Evolutionary conservation across 495 filamentous ascomycete species (phyloP), one percentile per base, ranked within the genome.

Genomic region (Lindgomyces ingoldianus): DNA sequence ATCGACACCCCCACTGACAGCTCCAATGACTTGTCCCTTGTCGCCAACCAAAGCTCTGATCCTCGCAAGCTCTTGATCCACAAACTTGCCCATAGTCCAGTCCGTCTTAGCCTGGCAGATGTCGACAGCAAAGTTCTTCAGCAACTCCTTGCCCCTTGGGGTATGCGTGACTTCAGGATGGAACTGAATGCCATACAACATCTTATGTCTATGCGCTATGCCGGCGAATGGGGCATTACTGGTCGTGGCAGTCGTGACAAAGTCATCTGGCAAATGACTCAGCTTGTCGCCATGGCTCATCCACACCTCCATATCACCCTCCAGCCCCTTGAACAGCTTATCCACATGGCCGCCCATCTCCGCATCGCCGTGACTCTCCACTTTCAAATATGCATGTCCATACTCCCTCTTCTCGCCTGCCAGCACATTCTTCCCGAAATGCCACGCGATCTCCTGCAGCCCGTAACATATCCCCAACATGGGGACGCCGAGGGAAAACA

Each of bases 271-370:
- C 19, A 96, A 79, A 30, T 84, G 75, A 21, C 78, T 80, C 2
- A 96, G 82, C 78, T 95, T 94, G 71, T 96, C 92, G 36, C 85
- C 86, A 72, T 96, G 92, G 61, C 85, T 89, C 92, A 96, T 96
- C 81, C 84, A 96, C 6, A 89, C 84, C 67, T 89, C 83, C 56
- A 88, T 77, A 33, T 84, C 75, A 60, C 87, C 83, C 46, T 83
- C 84, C 0, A 96, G 72, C 6, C 84, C 89, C 4, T 81, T 73
- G 69, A 95, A 96, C 24, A 96, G 83, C 42, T 78, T 78, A 72
- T 93, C 85, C 48, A 90, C 84, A 69, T 90, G 87, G 12, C 48
- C 49, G 10, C 54, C 57, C 51, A 75, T 67, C 56, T 79, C 73
- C 19, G 74, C 68, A 39, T 73, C 75, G n/a, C 73, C 77, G 63